These are phyloP conservation scores for Ramaria sp. DNA, from an alignment of 768 basidiomycete species.

Conservation along the genomic window DNA sequence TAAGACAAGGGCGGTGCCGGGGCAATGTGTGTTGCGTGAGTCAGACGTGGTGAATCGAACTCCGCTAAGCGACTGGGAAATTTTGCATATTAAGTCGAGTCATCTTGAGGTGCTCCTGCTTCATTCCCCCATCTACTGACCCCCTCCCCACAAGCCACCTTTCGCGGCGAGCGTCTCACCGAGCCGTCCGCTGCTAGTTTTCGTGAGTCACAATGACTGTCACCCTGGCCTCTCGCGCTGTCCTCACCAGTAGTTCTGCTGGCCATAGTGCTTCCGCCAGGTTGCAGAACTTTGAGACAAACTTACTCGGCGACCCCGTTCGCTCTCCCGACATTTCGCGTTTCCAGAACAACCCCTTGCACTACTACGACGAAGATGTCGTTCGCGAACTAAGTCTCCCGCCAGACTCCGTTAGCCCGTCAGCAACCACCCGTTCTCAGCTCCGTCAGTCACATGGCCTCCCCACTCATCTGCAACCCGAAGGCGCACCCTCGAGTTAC, in stretches of 20 bases:
- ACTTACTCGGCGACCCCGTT: background rate
- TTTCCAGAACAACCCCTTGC: constrained; percentile 1
- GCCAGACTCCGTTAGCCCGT: background rate
- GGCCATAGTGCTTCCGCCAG: background rate
- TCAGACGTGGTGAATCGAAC: background rate
- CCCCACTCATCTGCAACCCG: background rate
- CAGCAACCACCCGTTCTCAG: background rate
- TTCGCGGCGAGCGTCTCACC: background rate
- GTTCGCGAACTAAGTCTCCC: constrained; percentile 11
- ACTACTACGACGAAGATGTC: constrained; percentile 10
- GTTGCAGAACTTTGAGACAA: constrained; percentile 4
- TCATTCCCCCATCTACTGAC: background rate
- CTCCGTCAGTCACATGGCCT: background rate
- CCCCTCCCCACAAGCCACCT: background rate
- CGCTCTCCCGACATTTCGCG: constrained; percentile 5
- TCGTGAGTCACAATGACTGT: background rate
- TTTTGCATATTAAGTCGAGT: background rate
- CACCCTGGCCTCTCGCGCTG: background rate
- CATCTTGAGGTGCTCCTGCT: background rate
- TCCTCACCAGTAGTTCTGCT: background rate
- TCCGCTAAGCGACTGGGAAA: background rate
- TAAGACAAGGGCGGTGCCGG: background rate
- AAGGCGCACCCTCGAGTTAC: background rate
- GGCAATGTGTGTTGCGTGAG: background rate
- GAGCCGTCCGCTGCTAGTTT: background rate